A percentile compares a stretch with the other conserved stretches of the same genome.
Conservation (phyloP, 495 filamentous ascomycete species). For the Aspergillus sparsus region DNA sequence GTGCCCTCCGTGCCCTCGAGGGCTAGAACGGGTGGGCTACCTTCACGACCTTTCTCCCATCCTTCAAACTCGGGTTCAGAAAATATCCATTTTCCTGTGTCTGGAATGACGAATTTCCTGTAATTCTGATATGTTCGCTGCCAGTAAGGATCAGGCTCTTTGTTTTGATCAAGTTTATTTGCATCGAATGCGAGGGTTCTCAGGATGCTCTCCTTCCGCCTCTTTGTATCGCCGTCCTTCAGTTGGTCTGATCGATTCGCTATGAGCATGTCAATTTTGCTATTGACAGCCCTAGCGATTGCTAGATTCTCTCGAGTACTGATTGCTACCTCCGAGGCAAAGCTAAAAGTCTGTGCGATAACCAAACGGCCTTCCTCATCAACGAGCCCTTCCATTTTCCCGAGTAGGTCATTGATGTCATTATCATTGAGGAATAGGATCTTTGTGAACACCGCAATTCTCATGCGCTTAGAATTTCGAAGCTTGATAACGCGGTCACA, state of each 20-base stretch:
- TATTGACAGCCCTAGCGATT: conserved; percentile 27
- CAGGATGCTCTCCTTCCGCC: conserved; percentile 33
- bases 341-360: conserved; percentile 38
- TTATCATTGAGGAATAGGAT: conserved; percentile 41
- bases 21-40: conserved; percentile 27
- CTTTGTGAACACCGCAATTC: conserved; percentile 34
- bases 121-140: conserved; percentile 37
- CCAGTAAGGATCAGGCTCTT: conserved; percentile 38
- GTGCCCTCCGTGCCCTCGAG: conserved; percentile 37
- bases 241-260: conserved; percentile 28
- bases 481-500: conserved; percentile 41
- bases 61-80: conserved; percentile 28
- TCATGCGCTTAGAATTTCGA: conserved; percentile 32
- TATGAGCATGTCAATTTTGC: conserved; percentile 26
- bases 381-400: conserved; percentile 39
- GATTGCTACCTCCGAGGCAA: conserved; percentile 36
- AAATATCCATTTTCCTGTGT: conserved; percentile 37
- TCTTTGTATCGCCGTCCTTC: conserved; percentile 37
- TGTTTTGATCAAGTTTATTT: conserved; percentile 31
- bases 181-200: conserved; percentile 36
- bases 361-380: conserved; percentile 38
- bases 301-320: conserved; percentile 37
- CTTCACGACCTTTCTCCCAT: conserved; percentile 30
- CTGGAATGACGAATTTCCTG: conserved; percentile 34
- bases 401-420: conserved; percentile 37